Evolutionary conservation across 1,284 basidiomycete genomes (phyloP), one percentile per base, ranked within the genome.

Genomic region (Kwoniella shivajii): DNA sequence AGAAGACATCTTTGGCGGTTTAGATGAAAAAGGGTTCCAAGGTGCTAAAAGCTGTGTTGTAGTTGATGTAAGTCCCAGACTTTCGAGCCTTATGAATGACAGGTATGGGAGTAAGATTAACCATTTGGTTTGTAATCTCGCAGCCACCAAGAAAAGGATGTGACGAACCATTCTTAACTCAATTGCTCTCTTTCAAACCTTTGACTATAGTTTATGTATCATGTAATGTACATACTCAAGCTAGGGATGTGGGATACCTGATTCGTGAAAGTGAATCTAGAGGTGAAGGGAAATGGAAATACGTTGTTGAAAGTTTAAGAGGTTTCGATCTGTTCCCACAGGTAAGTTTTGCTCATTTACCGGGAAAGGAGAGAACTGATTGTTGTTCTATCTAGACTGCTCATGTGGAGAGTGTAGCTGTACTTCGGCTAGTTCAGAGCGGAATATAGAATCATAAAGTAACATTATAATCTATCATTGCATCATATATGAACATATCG

Each of bases 281-380:
- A 36, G 50, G 59, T 42, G 68, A 60, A 26, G 61, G 49, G 1
- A 66, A 64, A 44, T 66, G 66, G 39, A 65, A 66, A n/a, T 78
- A 78, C 49, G 81, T 82, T 54, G 67, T 95, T 65, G 88, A 92
- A 78, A 89, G 85, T 69, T 69, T 95, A 65, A 79, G 89, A 61
- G 92, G 92, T 20, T 90, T 94, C 63, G 92, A 96, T 79, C 75
- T 96, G 47, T 96, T 96, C 80, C 91, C 92, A 9, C 91, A 95
- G 80, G 93, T 91, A n/a, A 86, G 90, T 54, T 0, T 3, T 43
- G 22, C 22, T 11, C n/a, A 18, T 9, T 38, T 37, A n/a, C n/a
- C 44, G 27, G n/a, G n/a, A n/a, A n/a, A n/a, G n/a, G n/a, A n/a
- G n/a, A n/a, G n/a, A n/a, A n/a, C n/a, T n/a, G n/a, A n/a, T 33